Percentiles rank a stretch among this genome's conserved stretches.
Conservation (phyloP, 768 basidiomycete species). For the Serendipita sp. region DNA sequence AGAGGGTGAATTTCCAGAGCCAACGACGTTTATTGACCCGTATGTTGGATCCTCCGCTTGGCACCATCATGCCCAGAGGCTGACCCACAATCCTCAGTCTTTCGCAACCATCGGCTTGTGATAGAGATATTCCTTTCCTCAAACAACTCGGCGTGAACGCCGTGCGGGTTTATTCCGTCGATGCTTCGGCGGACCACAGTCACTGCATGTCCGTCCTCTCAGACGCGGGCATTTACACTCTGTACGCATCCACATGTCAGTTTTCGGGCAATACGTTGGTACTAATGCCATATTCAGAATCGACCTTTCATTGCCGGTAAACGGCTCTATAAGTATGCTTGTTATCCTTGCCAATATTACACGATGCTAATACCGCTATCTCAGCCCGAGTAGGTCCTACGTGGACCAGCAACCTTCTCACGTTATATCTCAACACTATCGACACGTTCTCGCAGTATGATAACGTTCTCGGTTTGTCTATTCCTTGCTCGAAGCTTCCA, state of each 20-base stretch:
- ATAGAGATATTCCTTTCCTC: conserved; percentile 64
- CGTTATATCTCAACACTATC: conserved; percentile 65
- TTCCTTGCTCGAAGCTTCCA: not conserved
- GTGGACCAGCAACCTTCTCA: conserved; percentile 68
- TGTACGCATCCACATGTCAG: conserved; percentile 33
- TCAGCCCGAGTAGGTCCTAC: conserved; percentile 44
- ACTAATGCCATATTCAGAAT: conserved; percentile 32
- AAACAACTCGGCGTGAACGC: conserved; percentile 63
- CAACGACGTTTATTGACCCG: conserved; percentile 18
- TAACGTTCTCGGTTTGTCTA: conserved; percentile 58
- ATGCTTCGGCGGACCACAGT: conserved; percentile 71
- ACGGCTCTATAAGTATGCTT: conserved; percentile 46
- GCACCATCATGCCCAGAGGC: conserved; percentile 40
- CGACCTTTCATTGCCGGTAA: conserved; percentile 69
- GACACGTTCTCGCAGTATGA: conserved; percentile 68
- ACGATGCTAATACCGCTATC: conserved; percentile 7
- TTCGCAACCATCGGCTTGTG: conserved; percentile 45
- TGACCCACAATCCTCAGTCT: conserved; percentile 42
- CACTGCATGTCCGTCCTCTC: conserved; percentile 66
- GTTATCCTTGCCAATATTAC: conserved; percentile 7
- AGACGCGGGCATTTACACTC: conserved; percentile 69
- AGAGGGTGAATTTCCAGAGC: conserved; percentile 25
- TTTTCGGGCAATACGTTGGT: not conserved
- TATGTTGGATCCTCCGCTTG: not conserved
- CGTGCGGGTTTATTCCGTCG: conserved; percentile 70